phyloP scores from a whole-genome alignment of 768 basidiomycete species.

The Lactifluus pinguis region DNA sequence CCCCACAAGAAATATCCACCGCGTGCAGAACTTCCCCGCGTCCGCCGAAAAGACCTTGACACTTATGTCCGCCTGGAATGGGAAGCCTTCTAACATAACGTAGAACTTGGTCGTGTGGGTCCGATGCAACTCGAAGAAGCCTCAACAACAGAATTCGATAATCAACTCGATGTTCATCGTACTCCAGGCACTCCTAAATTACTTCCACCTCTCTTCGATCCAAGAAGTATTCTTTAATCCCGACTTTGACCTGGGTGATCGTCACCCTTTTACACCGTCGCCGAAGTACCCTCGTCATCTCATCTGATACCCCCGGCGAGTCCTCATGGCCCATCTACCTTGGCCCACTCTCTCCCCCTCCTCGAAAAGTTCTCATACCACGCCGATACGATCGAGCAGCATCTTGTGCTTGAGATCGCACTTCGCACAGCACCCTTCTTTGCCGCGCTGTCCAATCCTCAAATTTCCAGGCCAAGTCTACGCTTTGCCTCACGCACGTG shows the following conservation, averaged over 20 bases:
- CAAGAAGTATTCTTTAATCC: slow-evolving; percentile 74
- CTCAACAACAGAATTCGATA: slow-evolving; percentile 7
- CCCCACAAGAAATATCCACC: slow-evolving; percentile 71
- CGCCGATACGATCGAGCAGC: slow-evolving; percentile 89
- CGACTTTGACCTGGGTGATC: slow-evolving; percentile 74
- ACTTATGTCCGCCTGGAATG: slow-evolving; percentile 74
- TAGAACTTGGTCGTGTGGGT: too few relatives aligned
- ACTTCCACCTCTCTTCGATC: slow-evolving; percentile 64
- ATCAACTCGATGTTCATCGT: slow-evolving; percentile 20
- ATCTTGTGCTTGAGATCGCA: slow-evolving; percentile 88
- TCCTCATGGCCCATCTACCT: slow-evolving; percentile 44
- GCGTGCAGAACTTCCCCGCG: slow-evolving; percentile 70
- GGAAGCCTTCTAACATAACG: slow-evolving; percentile 61
- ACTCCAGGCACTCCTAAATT: slow-evolving; percentile 28
- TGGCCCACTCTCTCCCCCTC: slow-evolving; percentile 61
- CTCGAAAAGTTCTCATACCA: slow-evolving; percentile 88
- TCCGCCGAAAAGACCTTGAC: slow-evolving; percentile 77
- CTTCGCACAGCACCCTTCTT: slow-evolving; percentile 91
- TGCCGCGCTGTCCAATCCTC: slow-evolving; percentile 87
- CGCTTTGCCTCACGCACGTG: slow-evolving; percentile 72
- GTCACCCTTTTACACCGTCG: slow-evolving; percentile 65
- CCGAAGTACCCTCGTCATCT: slow-evolving; percentile 32
- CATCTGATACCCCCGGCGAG: slow-evolving; percentile 22
- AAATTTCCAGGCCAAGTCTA: slow-evolving; percentile 88
- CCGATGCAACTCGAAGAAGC: slow-evolving; percentile 25